Conservation (phyloP, 2,329 filamentous ascomycete genomes). For the Tolypocladium tropicale region DNA sequence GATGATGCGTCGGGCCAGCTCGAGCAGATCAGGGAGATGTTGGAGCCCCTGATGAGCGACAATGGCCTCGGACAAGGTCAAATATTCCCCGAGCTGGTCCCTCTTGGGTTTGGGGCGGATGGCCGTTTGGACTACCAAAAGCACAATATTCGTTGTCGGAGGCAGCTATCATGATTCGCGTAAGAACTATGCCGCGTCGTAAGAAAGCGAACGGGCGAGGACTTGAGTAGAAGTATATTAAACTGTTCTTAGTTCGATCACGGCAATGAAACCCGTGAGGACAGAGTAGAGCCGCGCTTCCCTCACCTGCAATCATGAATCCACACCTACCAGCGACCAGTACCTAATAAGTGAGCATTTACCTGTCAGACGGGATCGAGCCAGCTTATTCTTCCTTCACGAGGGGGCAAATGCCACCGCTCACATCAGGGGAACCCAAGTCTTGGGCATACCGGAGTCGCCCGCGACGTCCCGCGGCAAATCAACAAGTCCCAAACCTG, state of each 20-base stretch:
- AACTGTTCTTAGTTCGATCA: too few relatives aligned
- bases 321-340: too few relatives aligned
- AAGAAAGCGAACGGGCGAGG: neutral
- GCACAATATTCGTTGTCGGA: conserved; percentile 6
- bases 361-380: too few relatives aligned
- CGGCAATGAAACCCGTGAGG: neutral
- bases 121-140: neutral
- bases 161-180: neutral
- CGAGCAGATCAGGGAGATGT: conserved; percentile 12
- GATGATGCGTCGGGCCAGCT: conserved; percentile 11
- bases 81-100: conserved; percentile 8
- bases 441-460: neutral
- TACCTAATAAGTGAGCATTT: too few relatives aligned
- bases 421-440: neutral
- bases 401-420: too few relatives aligned
- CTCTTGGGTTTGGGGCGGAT: conserved; percentile 10
- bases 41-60: conserved; percentile 11
- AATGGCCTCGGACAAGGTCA: neutral
- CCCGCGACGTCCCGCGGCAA: neutral
- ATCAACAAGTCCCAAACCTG: neutral
- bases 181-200: too few relatives aligned
- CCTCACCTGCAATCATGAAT: too few relatives aligned
- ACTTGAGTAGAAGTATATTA: too few relatives aligned
- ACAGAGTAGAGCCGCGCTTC: neutral
- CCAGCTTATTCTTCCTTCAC: too few relatives aligned